Evolutionary conservation across 2,329 filamentous ascomycete species (phyloP).

Genomic region (Emergomyces pasteurianus): DNA sequence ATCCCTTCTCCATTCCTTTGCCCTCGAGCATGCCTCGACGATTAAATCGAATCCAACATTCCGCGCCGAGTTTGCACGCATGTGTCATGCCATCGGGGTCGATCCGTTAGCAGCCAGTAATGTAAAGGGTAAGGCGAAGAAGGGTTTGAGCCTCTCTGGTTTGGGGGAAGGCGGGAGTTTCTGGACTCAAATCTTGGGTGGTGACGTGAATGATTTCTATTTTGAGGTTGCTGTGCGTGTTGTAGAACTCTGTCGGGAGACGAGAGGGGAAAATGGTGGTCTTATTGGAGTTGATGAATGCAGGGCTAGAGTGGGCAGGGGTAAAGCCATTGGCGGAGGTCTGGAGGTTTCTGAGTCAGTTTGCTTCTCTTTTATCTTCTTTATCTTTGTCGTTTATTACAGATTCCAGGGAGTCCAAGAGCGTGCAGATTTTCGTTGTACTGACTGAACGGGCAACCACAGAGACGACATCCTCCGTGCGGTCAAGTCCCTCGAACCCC

Average conservation of each 20-base stretch:
- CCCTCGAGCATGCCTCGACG: slow-evolving; percentile 84
- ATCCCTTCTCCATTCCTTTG: slow-evolving; percentile 87
- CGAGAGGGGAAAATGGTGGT: slow-evolving; percentile 81
- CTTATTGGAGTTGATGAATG: slow-evolving; percentile 77
- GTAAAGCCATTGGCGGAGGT: slow-evolving; percentile 60
- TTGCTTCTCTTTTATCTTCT: not conserved
- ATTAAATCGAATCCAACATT: slow-evolving; percentile 93
- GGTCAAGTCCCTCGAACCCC: slow-evolving; percentile 71
- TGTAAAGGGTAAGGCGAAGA: slow-evolving; percentile 37
- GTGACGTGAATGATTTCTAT: slow-evolving; percentile 94
- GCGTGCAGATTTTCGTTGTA: not conserved
- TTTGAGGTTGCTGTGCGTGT: slow-evolving; percentile 94
- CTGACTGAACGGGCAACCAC: not conserved
- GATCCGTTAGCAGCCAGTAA: slow-evolving; percentile 73
- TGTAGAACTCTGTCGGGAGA: slow-evolving; percentile 82
- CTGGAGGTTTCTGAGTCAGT: slow-evolving; percentile 64
- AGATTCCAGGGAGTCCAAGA: not conserved
- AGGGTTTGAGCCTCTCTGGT: slow-evolving; percentile 26
- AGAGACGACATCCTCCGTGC: slow-evolving; percentile 84
- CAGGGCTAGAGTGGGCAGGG: slow-evolving; percentile 59
- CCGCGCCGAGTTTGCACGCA: slow-evolving; percentile 92
- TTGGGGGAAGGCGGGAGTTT: slow-evolving; percentile 50
- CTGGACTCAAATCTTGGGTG: slow-evolving; percentile 85
- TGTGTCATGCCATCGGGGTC: slow-evolving; percentile 95
- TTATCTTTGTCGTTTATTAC: not conserved